A percentile compares a stretch with the other conserved stretches of the same genome.
These are phyloP conservation scores for Abelmoschus esculentus DNA, from an alignment of 345 rosid species.

Conservation along the genomic window DNA sequence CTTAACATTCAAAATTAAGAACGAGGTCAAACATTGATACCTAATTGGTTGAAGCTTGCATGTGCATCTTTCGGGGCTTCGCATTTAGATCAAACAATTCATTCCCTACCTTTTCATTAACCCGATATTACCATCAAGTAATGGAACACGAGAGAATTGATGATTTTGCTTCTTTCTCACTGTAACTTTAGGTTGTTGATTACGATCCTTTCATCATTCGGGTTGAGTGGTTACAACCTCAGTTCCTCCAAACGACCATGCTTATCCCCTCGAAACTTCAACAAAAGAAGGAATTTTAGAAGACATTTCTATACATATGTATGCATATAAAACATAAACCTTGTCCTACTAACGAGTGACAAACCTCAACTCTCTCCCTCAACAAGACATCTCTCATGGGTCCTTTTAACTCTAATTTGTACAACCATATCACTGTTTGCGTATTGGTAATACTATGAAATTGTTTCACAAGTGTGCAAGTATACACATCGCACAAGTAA, in stretches of 20 bases:
- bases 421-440: constrained; percentile 54
- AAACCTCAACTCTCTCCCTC: constrained; percentile 77
- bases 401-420: constrained; percentile 84
- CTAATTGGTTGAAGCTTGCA: constrained; percentile 38
- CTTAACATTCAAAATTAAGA: constrained; percentile 1
- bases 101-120: constrained; percentile 40
- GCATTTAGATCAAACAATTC: constrained; percentile 63
- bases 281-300: constrained; percentile 7
- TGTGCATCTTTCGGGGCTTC: constrained; percentile 50
- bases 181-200: constrained; percentile 20
- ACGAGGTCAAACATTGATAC: background rate
- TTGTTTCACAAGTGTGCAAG: too few species aligned
- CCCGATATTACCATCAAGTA: constrained; percentile 30
- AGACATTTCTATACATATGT: constrained; percentile 1
- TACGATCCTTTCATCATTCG: constrained; percentile 34
- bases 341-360: constrained; percentile 17
- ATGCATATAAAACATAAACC: constrained; percentile 2
- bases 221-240: constrained; percentile 23
- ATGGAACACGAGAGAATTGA: constrained; percentile 21
- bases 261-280: constrained; percentile 72
- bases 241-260: constrained; percentile 37
- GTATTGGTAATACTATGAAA: too few species aligned
- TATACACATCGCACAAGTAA: too few species aligned
- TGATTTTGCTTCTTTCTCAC: constrained; percentile 44
- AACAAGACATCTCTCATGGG: constrained; percentile 68